Evolutionary conservation across 768 basidiomycete species (phyloP).

Genomic region (Kwoniella newhampshirensis): DNA sequence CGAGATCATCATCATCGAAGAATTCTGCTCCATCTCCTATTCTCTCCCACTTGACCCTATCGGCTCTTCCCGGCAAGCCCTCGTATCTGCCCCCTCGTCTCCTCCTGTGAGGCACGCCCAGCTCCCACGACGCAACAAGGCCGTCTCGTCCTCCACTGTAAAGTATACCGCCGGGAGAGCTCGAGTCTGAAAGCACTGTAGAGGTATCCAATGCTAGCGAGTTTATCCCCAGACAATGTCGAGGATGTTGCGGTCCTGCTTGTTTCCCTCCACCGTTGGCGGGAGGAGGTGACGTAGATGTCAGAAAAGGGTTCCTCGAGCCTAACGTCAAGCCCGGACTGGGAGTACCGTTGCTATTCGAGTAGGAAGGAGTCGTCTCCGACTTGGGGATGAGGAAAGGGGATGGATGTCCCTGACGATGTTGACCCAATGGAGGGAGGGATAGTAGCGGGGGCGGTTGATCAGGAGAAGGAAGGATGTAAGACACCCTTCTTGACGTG

Average conservation of each 20-base stretch:
- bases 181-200: constrained; percentile 68
- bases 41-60: constrained; percentile 53
- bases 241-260: constrained; percentile 63
- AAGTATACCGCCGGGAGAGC: constrained; percentile 74
- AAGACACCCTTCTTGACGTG: constrained; percentile 66
- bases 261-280: constrained; percentile 7
- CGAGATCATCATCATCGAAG: constrained; percentile 67
- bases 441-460: constrained; percentile 65
- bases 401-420: constrained; percentile 66
- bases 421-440: constrained; percentile 66
- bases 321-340: constrained; percentile 1
- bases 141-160: constrained; percentile 91
- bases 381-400: constrained; percentile 64
- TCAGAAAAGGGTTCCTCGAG: constrained; percentile 39
- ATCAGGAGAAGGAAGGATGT: constrained; percentile 74
- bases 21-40: constrained; percentile 87
- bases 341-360: constrained; percentile 1
- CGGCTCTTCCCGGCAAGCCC: constrained; percentile 40
- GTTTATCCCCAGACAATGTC: constrained; percentile 81
- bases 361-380: background rate
- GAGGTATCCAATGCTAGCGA: constrained; percentile 84
- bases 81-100: constrained; percentile 52
- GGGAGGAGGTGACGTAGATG: constrained; percentile 25
- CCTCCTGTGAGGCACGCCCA: constrained; percentile 65
- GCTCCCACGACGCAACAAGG: constrained; percentile 81